Percentiles rank a stretch among this genome's conserved stretches.
These are phyloP conservation scores for Nannizzia gypsea DNA, from an alignment of 2,329 filamentous ascomycete species.

Conservation along the genomic window DNA sequence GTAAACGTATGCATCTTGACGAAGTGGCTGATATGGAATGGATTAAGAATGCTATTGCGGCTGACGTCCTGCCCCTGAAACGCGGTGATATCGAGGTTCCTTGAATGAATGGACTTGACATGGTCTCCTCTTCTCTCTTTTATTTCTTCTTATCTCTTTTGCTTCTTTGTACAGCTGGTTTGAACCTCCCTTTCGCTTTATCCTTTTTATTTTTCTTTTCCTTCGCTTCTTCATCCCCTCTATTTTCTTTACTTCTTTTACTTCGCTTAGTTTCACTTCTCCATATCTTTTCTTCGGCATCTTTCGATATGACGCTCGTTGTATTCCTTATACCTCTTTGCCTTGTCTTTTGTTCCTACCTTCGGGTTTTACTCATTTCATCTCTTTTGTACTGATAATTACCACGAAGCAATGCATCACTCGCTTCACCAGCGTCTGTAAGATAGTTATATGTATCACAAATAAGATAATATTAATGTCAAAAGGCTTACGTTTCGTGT, in stretches of 20 bases:
- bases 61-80: conserved; percentile 46
- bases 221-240: background rate
- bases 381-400: background rate
- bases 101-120: conserved; percentile 16
- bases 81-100: conserved; percentile 42
- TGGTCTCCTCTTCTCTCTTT: background rate
- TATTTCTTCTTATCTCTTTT: background rate
- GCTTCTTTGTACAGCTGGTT: background rate
- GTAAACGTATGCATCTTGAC: conserved; percentile 62
- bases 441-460: background rate
- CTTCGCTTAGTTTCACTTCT: too few species aligned
- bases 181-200: background rate
- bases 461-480: background rate
- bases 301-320: background rate
- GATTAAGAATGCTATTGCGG: conserved; percentile 61
- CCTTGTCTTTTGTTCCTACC: background rate
- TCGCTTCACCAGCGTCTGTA: background rate
- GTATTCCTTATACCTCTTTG: background rate
- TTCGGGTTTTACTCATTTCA: background rate
- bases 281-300: background rate
- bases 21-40: conserved; percentile 62
- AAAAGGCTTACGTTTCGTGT: background rate
- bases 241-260: background rate
- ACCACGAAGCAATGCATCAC: conserved; percentile 3
- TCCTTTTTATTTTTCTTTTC: background rate